A percentile compares a stretch with the other conserved stretches of the same genome.
Conservation (phyloP, 192 early-diverging fungal species). For the Backusella morwellensis region DNA sequence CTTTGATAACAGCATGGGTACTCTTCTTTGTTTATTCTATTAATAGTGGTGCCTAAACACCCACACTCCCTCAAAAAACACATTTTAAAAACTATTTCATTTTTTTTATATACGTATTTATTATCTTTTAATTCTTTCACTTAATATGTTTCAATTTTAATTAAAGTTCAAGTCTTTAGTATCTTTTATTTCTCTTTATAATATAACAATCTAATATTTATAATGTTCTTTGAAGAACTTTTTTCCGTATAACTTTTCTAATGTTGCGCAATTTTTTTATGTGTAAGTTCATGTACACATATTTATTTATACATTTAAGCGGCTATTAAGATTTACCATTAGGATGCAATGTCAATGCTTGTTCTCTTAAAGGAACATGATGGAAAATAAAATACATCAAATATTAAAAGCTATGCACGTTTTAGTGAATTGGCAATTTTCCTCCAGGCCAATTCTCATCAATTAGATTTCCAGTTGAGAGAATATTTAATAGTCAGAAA, state of each 20-base stretch:
- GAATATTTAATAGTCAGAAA: neutral
- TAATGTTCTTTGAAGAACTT: neutral
- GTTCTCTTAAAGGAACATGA: neutral
- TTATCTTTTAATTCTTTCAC: neutral
- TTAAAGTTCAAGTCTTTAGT: neutral
- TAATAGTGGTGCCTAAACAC: neutral
- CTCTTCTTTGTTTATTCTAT: conserved; percentile 31
- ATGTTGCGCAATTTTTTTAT: neutral
- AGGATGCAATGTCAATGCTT: neutral
- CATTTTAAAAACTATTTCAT: neutral
- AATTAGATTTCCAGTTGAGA: neutral
- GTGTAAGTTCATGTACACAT: neutral
- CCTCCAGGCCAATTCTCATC: neutral
- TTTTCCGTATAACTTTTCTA: neutral
- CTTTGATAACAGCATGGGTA: conserved; percentile 25
- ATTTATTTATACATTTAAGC: neutral
- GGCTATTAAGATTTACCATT: neutral
- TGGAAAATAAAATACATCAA: neutral
- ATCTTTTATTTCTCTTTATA: neutral
- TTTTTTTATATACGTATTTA: neutral
- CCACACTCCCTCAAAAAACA: neutral
- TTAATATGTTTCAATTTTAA: neutral
- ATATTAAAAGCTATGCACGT: neutral
- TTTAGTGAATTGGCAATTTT: neutral
- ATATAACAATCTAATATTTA: neutral